Conservation (phyloP, 148 eudicot species). For the Amaranthus palmeri region DNA sequence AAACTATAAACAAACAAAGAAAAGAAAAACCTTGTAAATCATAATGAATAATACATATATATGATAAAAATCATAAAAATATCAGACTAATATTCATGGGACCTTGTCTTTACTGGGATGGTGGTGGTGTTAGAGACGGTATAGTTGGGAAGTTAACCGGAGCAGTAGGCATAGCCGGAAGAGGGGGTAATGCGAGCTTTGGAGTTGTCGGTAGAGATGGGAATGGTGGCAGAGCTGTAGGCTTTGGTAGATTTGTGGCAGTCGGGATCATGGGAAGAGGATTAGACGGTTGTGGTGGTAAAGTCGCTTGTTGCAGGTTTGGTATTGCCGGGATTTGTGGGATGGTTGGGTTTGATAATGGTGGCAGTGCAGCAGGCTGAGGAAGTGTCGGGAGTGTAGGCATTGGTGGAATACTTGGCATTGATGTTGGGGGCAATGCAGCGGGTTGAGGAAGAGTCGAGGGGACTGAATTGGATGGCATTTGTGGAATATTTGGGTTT, state of each 20-base stretch:
- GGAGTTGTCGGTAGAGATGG: conserved; percentile 20
- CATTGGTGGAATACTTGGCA: conserved; percentile 12
- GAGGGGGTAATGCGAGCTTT: conserved; percentile 15
- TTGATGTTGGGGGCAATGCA: conserved; percentile 11
- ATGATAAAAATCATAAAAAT: background rate
- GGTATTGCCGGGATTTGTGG: conserved; percentile 12
- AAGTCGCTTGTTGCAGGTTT: background rate
- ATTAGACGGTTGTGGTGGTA: conserved; percentile 15
- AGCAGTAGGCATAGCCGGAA: conserved; percentile 20
- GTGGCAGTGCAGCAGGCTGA: conserved; percentile 10
- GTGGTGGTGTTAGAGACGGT: conserved; percentile 24
- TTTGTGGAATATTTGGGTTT: conserved; percentile 8
- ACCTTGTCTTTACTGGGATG: conserved; percentile 18
- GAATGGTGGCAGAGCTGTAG: conserved; percentile 8
- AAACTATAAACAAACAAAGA: no score
- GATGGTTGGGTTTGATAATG: conserved; percentile 6
- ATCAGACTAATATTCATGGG: no score
- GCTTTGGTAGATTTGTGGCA: conserved; percentile 9
- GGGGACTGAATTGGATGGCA: background rate
- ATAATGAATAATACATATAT: background rate
- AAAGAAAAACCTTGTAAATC: no score
- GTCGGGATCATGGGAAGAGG: conserved; percentile 19
- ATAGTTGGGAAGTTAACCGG: conserved; percentile 10
- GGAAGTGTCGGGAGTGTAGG: conserved; percentile 23
- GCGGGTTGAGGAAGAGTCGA: background rate